These are phyloP conservation scores for Mycena haematopus DNA, from an alignment of 768 basidiomycete genomes.

Conservation along the genomic window DNA sequence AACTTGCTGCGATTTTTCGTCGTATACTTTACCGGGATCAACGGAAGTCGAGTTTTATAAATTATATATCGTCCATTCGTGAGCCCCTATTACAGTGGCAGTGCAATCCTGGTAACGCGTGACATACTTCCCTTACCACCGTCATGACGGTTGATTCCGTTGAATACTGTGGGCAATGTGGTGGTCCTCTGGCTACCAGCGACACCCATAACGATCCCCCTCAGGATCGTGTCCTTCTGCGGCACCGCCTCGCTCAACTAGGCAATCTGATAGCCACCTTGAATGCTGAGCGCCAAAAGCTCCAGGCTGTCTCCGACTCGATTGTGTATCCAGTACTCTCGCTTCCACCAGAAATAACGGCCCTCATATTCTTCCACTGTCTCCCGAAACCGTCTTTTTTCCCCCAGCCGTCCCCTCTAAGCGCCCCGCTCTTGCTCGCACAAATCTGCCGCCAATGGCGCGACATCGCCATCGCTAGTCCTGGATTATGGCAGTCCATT, in stretches of 20 bases:
- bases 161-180: background rate
- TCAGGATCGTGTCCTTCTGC: constrained; percentile 6
- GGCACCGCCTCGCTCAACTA: constrained; percentile 12
- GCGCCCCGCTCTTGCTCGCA: constrained; percentile 1
- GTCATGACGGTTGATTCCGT: background rate
- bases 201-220: background rate
- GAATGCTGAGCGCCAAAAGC: constrained; percentile 6
- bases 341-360: constrained; percentile 12
- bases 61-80: no score
- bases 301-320: constrained; percentile 17
- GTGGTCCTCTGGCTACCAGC: background rate
- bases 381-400: background rate
- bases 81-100: background rate
- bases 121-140: background rate
- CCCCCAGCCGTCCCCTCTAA: constrained; percentile 7
- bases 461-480: background rate
- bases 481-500: constrained; percentile 18
- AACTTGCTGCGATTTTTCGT: no score
- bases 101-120: background rate
- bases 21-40: no score
- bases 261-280: constrained; percentile 3
- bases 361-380: constrained; percentile 16
- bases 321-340: constrained; percentile 19
- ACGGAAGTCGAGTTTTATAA: no score
- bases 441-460: constrained; percentile 12